Evolutionary conservation across 257 asterid genomes (phyloP).

Genomic region (Avicennia marina): DNA sequence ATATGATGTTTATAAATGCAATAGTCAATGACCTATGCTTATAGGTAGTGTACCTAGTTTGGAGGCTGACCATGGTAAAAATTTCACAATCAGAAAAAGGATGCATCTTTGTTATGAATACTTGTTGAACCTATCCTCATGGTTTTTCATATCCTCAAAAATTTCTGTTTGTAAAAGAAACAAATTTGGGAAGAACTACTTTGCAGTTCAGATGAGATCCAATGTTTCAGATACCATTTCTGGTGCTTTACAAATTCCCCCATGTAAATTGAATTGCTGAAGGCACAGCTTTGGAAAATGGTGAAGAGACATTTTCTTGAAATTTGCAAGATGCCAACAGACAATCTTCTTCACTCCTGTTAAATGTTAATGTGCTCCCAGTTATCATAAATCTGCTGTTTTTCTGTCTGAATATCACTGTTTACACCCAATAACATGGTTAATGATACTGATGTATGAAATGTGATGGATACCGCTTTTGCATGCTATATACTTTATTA

Average conservation of each 20-base stretch:
- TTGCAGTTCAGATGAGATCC: not conserved
- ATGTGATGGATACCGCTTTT: constrained; percentile 1
- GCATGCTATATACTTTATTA: constrained; percentile 9
- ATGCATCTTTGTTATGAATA: too few species aligned
- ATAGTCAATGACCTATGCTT: too few species aligned
- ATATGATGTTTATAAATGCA: too few species aligned
- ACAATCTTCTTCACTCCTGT: not conserved
- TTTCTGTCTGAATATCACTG: not conserved
- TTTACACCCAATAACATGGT: not conserved
- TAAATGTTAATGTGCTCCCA: not conserved
- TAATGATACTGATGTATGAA: not conserved
- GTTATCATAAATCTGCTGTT: not conserved
- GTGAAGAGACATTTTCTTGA: too few species aligned
- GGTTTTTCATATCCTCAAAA: constrained; percentile 1
- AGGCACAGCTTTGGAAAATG: too few species aligned
- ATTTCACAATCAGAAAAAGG: too few species aligned
- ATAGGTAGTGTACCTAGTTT: too few species aligned
- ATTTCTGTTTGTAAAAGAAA: not conserved
- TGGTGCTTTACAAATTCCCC: not conserved
- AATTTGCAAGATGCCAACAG: constrained; percentile 1
- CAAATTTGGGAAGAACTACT: not conserved
- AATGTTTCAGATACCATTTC: not conserved
- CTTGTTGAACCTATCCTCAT: not conserved
- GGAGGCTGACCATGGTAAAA: too few species aligned
- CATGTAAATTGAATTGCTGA: too few species aligned